Evolutionary conservation across 192 early-diverging fungal genomes (phyloP).

Genomic region (Pilobolus umbonatus): DNA sequence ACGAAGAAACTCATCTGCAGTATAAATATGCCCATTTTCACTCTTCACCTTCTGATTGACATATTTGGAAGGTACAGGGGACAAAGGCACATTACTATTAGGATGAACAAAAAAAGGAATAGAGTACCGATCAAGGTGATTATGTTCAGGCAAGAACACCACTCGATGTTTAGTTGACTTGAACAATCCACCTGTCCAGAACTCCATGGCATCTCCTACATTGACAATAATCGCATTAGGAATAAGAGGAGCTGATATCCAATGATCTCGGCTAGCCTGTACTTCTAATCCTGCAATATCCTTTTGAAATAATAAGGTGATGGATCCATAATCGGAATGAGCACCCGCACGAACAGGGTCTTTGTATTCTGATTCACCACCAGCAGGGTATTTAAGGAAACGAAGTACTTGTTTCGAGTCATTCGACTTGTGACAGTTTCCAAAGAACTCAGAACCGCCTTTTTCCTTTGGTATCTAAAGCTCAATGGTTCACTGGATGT

Average conservation of each 20-base stretch:
- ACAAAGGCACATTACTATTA: constrained; percentile 40
- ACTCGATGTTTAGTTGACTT: constrained; percentile 64
- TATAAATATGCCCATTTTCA: constrained; percentile 36
- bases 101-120: constrained; percentile 62
- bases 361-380: constrained; percentile 33
- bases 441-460: constrained; percentile 51
- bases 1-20: constrained; percentile 47
- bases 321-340: constrained; percentile 66
- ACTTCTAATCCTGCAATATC: constrained; percentile 56
- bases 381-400: constrained; percentile 57
- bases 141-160: constrained; percentile 45
- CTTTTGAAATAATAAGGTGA: constrained; percentile 66
- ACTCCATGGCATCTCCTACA: constrained; percentile 56
- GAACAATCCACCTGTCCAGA: constrained; percentile 58
- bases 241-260: constrained; percentile 59
- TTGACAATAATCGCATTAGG: constrained; percentile 54
- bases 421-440: constrained; percentile 45
- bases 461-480: constrained; percentile 44
- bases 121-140: constrained; percentile 48
- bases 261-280: constrained; percentile 38
- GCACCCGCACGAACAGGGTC: constrained; percentile 44
- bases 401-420: constrained; percentile 46
- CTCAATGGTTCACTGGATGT: neutral
- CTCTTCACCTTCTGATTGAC: constrained; percentile 25
- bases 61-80: constrained; percentile 39